Evolutionary conservation across 2,329 filamentous ascomycete genomes (phyloP), one percentile per base, ranked within the genome.

Genomic region (Graphilbum sp.): DNA sequence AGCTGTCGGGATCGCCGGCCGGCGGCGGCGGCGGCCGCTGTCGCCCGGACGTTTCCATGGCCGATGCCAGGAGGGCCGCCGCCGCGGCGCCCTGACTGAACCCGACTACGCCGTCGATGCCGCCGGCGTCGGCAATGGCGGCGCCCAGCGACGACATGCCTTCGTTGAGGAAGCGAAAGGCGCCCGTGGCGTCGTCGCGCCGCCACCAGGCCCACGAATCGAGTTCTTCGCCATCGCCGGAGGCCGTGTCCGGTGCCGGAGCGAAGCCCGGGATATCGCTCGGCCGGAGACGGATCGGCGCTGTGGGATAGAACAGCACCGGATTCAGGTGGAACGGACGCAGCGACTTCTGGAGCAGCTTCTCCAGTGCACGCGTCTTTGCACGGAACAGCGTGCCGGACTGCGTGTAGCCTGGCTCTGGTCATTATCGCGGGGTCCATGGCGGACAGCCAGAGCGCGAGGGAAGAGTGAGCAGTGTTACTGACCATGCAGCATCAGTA

Each of bases 341-440:
- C 45, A 95, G 79, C 21, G 73, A 62, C 53, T 93, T 94, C 43
- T 64, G 57, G 41, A 95, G 69, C 38, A 78, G 64, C 57, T 95
- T 94, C 49, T 86, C 75, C 1, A 95, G 66, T 11, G 84, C 84
- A 55, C 85, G 82, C 34, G 84, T 92, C 63, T 95, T 95, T 56
- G 79, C 72, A 54, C 75, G 79, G 70, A 95, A 95, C 45, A 86
- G 65, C 4, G 77, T 59, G 4, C 87, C 86, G 21, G 83, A 92
- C 65, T 96, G 88, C 8, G 88, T 94, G 69, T 77, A 95, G 57
- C 88, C 81, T 77, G 40, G 11, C 23, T 25, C 23, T 25, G 7
- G 23, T 12, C 12, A 25, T 25, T 25, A 25, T 25, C 23, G 7
- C 23, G 12, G 7, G 23, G 7, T 25, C 7, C 7, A 25, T 25